phyloP scores from a whole-genome alignment of 1,139 yeast species.

The Diutina ranongensis region DNA sequence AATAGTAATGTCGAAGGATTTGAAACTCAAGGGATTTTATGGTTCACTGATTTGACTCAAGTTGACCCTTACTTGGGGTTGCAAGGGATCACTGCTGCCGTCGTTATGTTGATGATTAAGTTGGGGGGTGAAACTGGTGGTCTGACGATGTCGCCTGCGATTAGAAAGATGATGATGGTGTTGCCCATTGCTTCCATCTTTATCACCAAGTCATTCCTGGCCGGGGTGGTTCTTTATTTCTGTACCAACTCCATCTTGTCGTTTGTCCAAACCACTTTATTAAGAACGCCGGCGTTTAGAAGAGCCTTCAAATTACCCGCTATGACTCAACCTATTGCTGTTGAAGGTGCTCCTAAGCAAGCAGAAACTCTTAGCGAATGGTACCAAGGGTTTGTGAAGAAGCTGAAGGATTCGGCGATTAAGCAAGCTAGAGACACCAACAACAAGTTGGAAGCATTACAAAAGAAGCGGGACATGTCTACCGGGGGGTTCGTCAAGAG shows the following conservation, averaged over 20 bases:
- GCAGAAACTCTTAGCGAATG: constrained; percentile 27
- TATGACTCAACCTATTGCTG: constrained; percentile 27
- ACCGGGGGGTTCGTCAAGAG: constrained; percentile 30
- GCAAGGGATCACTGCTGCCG: constrained; percentile 74
- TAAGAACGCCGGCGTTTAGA: constrained; percentile 53
- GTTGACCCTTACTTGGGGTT: constrained; percentile 90
- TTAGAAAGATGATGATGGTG: constrained; percentile 61
- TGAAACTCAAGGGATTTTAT: constrained; percentile 57
- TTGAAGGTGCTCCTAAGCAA: constrained; percentile 15
- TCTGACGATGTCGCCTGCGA: constrained; percentile 43
- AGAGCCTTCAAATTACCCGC: constrained; percentile 53
- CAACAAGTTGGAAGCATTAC: constrained; percentile 27
- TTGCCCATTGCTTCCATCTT: constrained; percentile 71
- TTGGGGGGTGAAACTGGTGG: constrained; percentile 92
- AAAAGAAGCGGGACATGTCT: constrained; percentile 23
- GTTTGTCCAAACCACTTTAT: constrained; percentile 53
- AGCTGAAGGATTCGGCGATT: constrained; percentile 22
- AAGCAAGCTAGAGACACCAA: constrained; percentile 26
- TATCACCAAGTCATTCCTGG: constrained; percentile 75
- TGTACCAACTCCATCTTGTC: constrained; percentile 72
- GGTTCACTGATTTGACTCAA: constrained; percentile 74
- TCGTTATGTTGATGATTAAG: constrained; percentile 63
- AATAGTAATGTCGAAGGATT: constrained; percentile 78
- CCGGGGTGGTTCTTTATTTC: constrained; percentile 78
- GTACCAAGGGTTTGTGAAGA: constrained; percentile 25